Evolutionary conservation across 2,329 filamentous ascomycete genomes (phyloP).

Genomic region (Cladosporium sp.): DNA sequence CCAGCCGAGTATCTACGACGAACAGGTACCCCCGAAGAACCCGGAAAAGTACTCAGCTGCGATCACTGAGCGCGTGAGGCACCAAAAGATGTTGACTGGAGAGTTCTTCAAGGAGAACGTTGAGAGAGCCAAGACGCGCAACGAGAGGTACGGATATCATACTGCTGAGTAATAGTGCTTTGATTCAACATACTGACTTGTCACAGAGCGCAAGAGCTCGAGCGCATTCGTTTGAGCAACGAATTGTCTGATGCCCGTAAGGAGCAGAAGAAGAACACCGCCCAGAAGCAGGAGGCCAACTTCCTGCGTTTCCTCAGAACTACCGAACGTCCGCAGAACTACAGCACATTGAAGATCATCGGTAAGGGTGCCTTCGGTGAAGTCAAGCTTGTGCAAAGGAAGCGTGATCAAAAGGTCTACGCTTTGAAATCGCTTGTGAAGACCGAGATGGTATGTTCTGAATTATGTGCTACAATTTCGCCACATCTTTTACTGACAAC

Average conservation of each 20-base stretch:
- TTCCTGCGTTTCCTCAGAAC: constrained; percentile 93
- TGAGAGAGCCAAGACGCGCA: constrained; percentile 90
- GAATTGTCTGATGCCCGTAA: constrained; percentile 74
- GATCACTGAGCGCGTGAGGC: constrained; percentile 71
- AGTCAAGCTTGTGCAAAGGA: constrained; percentile 95
- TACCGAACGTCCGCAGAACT: constrained; percentile 91
- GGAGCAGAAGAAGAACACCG: constrained; percentile 80
- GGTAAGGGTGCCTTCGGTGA: constrained; percentile 99
- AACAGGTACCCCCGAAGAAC: constrained; percentile 73
- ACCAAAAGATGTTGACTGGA: constrained; percentile 66
- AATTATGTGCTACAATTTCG: not conserved
- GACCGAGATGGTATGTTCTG: constrained; percentile 76
- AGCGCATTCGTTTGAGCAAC: constrained; percentile 78
- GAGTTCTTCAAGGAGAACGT: constrained; percentile 98
- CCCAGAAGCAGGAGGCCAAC: constrained; percentile 84
- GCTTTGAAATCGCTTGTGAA: constrained; percentile 98
- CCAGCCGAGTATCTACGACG: constrained; percentile 51
- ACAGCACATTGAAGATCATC: constrained; percentile 95
- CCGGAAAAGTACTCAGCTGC: constrained; percentile 87
- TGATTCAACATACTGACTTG: constrained; percentile 28
- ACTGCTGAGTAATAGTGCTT: not conserved
- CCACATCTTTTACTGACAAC: not conserved
- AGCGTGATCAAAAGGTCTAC: constrained; percentile 94
- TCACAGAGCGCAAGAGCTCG: constrained; percentile 83
- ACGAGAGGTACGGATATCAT: constrained; percentile 71